Conservation (phyloP, 352 stramenopile genomes). For the Globisporangium yorkense region DNA sequence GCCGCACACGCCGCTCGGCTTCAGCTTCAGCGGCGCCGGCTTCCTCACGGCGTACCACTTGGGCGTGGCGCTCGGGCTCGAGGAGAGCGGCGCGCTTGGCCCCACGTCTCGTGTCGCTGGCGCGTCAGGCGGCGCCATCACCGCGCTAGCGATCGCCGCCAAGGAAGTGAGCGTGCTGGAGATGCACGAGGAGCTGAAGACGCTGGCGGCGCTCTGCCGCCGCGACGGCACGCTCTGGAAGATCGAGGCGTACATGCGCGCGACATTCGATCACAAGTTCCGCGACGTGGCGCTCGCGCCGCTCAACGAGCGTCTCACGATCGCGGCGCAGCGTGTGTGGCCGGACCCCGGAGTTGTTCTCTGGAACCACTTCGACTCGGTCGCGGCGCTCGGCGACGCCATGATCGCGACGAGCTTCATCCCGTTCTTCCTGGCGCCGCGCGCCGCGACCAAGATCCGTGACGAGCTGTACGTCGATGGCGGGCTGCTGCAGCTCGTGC, state of each 20-base stretch:
- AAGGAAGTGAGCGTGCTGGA: conserved; percentile 34
- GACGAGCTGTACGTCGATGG: conserved; percentile 68
- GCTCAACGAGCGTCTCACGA: conserved; percentile 46
- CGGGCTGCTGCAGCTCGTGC: conserved; percentile 60
- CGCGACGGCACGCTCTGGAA: conserved; percentile 55
- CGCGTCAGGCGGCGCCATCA: conserved; percentile 65
- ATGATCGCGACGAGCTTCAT: conserved; percentile 76
- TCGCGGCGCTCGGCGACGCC: conserved; percentile 50
- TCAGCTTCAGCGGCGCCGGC: conserved; percentile 74
- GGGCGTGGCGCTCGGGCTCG: conserved; percentile 53
- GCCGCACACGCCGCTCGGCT: conserved; percentile 22
- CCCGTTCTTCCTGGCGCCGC: conserved; percentile 62
- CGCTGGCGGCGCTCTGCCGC: conserved; percentile 47
- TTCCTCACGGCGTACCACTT: conserved; percentile 82
- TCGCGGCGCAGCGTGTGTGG: conserved; percentile 71
- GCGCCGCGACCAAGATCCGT: conserved; percentile 45
- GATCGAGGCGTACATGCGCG: conserved; percentile 52
- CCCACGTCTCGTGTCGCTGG: conserved; percentile 52
- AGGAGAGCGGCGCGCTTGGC: conserved; percentile 42
- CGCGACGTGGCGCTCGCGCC: conserved; percentile 27
- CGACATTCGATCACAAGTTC: conserved; percentile 52
- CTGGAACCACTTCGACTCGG: conserved; percentile 52
- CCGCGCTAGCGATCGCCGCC: conserved; percentile 53
- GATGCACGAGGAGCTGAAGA: conserved; percentile 58
- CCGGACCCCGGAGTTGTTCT: conserved; percentile 41